Percentiles rank a stretch among this genome's conserved stretches.
phyloP scores from a whole-genome alignment of 208 protist genomes.

The Vickermania spadyakhi region DNA sequence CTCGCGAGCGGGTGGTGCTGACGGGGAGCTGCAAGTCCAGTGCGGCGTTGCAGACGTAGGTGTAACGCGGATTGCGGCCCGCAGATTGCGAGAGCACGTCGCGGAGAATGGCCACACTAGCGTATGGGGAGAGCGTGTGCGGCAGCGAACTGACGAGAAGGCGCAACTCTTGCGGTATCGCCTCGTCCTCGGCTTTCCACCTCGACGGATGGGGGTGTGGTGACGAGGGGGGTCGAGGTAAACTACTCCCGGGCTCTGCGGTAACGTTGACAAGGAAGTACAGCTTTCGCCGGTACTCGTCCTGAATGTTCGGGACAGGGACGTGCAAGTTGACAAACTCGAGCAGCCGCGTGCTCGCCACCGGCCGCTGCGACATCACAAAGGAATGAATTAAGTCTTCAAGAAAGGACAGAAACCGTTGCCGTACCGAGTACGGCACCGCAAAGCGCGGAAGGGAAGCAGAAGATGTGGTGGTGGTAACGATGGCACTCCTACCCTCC shows the following conservation, averaged over 20 bases:
- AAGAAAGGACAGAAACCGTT: not conserved
- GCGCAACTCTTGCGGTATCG: slow-evolving; percentile 77
- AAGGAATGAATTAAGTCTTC: not conserved
- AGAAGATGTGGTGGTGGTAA: no score
- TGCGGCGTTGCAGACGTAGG: slow-evolving; percentile 82
- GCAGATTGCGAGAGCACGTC: slow-evolving; percentile 82
- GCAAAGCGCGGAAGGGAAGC: not conserved
- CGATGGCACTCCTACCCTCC: not conserved
- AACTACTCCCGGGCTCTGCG: not conserved
- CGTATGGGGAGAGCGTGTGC: slow-evolving; percentile 74
- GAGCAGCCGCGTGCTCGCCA: slow-evolving; percentile 67
- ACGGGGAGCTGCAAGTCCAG: slow-evolving; percentile 86
- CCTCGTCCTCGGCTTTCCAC: slow-evolving; percentile 5
- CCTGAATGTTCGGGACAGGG: slow-evolving; percentile 81
- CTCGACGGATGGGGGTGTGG: not conserved
- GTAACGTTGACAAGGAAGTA: slow-evolving; percentile 86
- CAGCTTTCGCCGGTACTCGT: slow-evolving; percentile 86
- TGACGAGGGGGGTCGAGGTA: no score
- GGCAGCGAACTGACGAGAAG: slow-evolving; percentile 81
- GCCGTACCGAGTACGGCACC: not conserved
- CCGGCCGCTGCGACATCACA: not conserved
- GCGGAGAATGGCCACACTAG: slow-evolving; percentile 77
- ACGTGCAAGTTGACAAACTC: slow-evolving; percentile 69
- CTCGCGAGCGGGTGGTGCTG: slow-evolving; percentile 77
- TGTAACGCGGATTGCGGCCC: slow-evolving; percentile 80